Evolutionary conservation across 192 early-diverging fungal species (phyloP), one percentile per base, ranked within the genome.

Genomic region (Coemansia erecta): DNA sequence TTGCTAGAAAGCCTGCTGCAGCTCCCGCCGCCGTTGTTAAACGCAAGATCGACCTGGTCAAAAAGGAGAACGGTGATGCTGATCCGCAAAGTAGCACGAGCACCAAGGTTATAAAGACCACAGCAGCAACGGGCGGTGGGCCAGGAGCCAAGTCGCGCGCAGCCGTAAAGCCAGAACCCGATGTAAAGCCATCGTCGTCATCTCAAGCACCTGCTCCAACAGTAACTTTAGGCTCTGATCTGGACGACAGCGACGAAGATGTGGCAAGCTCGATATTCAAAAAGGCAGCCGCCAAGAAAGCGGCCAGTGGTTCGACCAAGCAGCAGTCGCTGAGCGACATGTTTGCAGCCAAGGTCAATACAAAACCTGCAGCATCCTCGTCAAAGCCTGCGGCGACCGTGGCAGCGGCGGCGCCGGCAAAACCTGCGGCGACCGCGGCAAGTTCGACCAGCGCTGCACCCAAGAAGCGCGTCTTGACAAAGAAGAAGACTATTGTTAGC

Each of bases 221-320:
- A 2, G 47, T 41, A 22, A 80, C 64, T n/a, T 54, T 74, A n/a
- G 72, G 71, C 6, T 80, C 71, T 13, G 77, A 80, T 37, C 45
- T 74, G 49, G 71, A 73, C 7, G 77, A 80, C 58, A 80, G 77
- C 51, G 77, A 80, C 54, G 72, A 80, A 17, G 77, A 80, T 28
- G 67, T 74, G 21, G 18, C 72, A 1, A 4, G 50, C 48, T 53
- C 50, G 4, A 71, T 80, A 23, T 71, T 70, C 35, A 74, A 70
- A 53, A 71, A 68, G 50, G 61, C 57, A 15, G 64, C 67, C 6
- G 40, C 59, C 24, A 68, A 69, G 44, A 52, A 55, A 50, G 2
- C 37, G 22, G 23, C 37, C 43, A 52, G 50, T 12, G 47, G 48
- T 11, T 17, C 46, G 3, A 35, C 18, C 37, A 61, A 62, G 65